A percentile compares a stretch with the other conserved stretches of the same genome.
These are phyloP conservation scores for Notholithocarpus densiflorus DNA, from an alignment of 306 rosid genomes.

Conservation along the genomic window DNA sequence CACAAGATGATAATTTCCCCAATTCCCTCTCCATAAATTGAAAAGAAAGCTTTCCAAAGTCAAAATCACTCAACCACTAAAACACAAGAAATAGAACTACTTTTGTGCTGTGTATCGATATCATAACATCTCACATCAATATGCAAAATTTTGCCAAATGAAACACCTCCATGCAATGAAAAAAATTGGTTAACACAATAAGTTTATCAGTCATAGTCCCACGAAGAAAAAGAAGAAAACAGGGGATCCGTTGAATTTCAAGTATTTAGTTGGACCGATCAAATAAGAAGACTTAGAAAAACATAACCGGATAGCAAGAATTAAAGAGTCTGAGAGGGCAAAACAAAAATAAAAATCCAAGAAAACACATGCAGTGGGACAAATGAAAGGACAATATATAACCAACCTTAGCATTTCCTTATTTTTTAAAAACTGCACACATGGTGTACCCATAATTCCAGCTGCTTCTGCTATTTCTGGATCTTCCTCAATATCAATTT, in stretches of 20 bases:
- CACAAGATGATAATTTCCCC: background rate
- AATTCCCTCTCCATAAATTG: background rate
- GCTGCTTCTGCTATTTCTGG: slow-evolving; percentile 95
- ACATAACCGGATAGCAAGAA: background rate
- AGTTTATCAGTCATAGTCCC: too few species aligned
- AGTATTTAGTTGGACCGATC: too few species aligned
- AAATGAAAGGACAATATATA: slow-evolving; percentile 17
- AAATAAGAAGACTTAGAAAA: background rate
- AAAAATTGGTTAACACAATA: too few species aligned
- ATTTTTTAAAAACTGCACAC: slow-evolving; percentile 89
- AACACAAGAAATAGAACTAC: background rate
- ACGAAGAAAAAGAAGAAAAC: too few species aligned
- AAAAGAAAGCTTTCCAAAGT: background rate
- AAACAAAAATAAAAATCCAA: background rate
- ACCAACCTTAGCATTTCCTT: slow-evolving; percentile 81
- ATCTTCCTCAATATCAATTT: slow-evolving; percentile 97
- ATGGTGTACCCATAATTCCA: slow-evolving; percentile 96
- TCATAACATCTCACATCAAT: too few species aligned
- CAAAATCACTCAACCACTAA: background rate
- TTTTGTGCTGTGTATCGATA: background rate
- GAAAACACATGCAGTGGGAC: background rate
- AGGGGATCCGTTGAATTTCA: too few species aligned
- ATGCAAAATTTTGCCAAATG: background rate
- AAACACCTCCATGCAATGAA: too few species aligned
- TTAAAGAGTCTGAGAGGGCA: background rate